These are phyloP conservation scores for Psilocybe sp. DNA, from an alignment of 768 basidiomycete genomes.

Conservation along the genomic window DNA sequence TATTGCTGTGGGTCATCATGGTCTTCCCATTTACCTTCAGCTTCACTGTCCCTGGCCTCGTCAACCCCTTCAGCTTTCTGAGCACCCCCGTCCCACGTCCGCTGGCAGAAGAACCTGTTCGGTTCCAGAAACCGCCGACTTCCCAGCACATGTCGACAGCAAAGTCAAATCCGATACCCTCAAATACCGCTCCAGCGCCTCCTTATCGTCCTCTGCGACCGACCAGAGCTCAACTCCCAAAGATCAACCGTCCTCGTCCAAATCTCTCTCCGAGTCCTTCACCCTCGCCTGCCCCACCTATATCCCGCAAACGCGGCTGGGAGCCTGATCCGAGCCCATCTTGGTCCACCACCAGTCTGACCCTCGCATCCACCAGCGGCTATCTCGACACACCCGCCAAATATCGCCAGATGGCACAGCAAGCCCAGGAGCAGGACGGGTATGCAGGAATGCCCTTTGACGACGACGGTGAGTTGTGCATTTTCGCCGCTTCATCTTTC, in stretches of 20 bases:
- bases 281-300: conserved; percentile 32
- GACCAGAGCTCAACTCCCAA: conserved; percentile 18
- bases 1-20: conserved; percentile 10
- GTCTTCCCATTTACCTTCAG: conserved; percentile 73
- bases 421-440: conserved; percentile 18
- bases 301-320: conserved; percentile 70
- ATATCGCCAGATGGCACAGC: conserved; percentile 48
- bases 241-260: conserved; percentile 24
- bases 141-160: conserved; percentile 5
- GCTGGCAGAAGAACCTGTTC: not conserved
- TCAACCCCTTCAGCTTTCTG: conserved; percentile 54
- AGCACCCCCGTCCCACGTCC: too few relatives aligned
- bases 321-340: conserved; percentile 57
- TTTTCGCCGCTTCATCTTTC: conserved; percentile 1
- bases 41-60: conserved; percentile 59
- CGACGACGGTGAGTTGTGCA: conserved; percentile 12
- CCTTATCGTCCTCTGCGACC: conserved; percentile 5
- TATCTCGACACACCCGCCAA: conserved; percentile 71
- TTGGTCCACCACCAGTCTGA: conserved; percentile 48
- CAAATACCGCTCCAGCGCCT: conserved; percentile 12
- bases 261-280: conserved; percentile 26
- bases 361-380: conserved; percentile 53
- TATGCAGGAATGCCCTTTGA: conserved; percentile 24
- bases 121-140: conserved; percentile 13
- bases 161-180: conserved; percentile 16